A percentile compares a stretch with the other conserved stretches of the same genome.
phyloP scores from a whole-genome alignment of 2,329 filamentous ascomycete genomes.

The Domatiomyces catenatus region DNA sequence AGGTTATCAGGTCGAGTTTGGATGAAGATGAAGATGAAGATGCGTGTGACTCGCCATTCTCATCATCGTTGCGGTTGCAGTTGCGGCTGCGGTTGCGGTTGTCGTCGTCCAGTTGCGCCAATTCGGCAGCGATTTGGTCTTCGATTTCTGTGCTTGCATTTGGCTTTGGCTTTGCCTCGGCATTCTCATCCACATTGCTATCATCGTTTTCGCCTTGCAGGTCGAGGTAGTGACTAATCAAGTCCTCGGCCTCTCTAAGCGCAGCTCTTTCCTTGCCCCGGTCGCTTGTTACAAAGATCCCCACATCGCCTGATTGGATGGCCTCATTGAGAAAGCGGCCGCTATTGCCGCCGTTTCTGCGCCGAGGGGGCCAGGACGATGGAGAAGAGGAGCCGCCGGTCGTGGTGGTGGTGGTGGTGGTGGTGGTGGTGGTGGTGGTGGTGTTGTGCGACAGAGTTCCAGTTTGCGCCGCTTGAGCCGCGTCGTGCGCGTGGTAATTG shows the following conservation, averaged over 20 bases:
- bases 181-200: background rate
- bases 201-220: background rate
- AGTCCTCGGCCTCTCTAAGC: background rate
- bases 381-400: background rate
- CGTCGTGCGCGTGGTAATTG: background rate
- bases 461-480: background rate
- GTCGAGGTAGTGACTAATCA: constrained; percentile 2
- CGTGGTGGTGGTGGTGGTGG: background rate
- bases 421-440: background rate
- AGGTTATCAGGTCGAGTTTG: constrained; percentile 8
- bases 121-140: constrained; percentile 43
- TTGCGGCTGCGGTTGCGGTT: constrained; percentile 27
- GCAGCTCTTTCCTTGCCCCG: constrained; percentile 42
- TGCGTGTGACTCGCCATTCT: background rate
- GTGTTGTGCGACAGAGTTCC: background rate
- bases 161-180: background rate
- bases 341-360: background rate
- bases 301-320: constrained; percentile 38
- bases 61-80: constrained; percentile 20
- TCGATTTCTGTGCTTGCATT: constrained; percentile 40
- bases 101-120: constrained; percentile 34
- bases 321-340: background rate
- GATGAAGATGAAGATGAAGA: background rate
- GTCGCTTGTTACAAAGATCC: constrained; percentile 49
- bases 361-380: background rate